Evolutionary conservation across 495 filamentous ascomycete species (phyloP).

Genomic region (Tuber calosporum): DNA sequence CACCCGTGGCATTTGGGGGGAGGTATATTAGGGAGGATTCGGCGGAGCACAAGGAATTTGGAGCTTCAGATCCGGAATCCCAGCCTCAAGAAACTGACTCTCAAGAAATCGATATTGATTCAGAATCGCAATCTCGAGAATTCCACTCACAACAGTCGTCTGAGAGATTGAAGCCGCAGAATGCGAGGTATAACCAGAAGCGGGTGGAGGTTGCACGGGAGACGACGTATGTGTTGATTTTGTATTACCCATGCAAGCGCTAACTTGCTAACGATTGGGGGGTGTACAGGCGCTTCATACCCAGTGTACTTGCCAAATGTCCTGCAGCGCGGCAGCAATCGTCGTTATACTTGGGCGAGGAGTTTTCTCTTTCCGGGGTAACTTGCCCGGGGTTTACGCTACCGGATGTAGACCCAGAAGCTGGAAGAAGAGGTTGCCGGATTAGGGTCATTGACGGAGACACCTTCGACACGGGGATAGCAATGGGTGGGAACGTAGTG

Average conservation of each 20-base stretch:
- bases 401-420: constrained; percentile 13
- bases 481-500: constrained; percentile 46
- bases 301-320: constrained; percentile 14
- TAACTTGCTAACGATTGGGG: background rate
- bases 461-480: constrained; percentile 49
- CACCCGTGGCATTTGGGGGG: background rate
- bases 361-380: background rate
- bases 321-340: constrained; percentile 11
- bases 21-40: constrained; percentile 9
- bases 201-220: constrained; percentile 22
- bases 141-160: background rate
- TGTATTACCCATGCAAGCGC: background rate
- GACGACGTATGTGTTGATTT: constrained; percentile 22
- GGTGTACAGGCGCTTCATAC: constrained; percentile 20
- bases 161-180: constrained; percentile 9
- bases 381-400: constrained; percentile 19
- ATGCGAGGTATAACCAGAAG: constrained; percentile 16
- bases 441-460: constrained; percentile 48
- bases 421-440: constrained; percentile 19
- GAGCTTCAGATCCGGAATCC: background rate
- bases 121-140: background rate
- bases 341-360: constrained; percentile 9
- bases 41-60: constrained; percentile 8
- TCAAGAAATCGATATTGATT: background rate
- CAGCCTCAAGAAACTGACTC: background rate